Percentiles rank a stretch among this genome's conserved stretches.
phyloP scores from a whole-genome alignment of 805 yeast genomes.

The Wickerhamomyces queroliae region DNA sequence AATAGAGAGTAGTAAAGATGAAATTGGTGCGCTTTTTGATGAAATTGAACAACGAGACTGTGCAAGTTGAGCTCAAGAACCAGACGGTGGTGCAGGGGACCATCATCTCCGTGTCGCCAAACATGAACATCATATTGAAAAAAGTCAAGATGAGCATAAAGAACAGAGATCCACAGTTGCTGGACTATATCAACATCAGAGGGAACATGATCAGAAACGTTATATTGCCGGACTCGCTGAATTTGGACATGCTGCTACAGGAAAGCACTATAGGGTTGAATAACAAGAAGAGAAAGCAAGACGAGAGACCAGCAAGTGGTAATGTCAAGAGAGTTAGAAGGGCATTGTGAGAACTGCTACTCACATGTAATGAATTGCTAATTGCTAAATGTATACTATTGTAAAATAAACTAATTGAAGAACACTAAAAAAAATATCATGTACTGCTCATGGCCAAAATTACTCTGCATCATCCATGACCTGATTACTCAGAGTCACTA shows the following conservation, averaged over 20 bases:
- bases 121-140: conserved; percentile 82
- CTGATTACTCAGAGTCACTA: conserved; percentile 16
- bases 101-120: conserved; percentile 77
- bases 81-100: conserved; percentile 87
- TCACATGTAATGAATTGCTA: background rate
- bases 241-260: conserved; percentile 57
- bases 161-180: conserved; percentile 58
- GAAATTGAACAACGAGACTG: conserved; percentile 81
- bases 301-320: conserved; percentile 17
- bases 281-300: conserved; percentile 5
- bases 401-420: conserved; percentile 1
- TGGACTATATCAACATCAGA: conserved; percentile 79
- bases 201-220: conserved; percentile 87
- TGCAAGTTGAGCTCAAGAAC: conserved; percentile 86
- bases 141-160: conserved; percentile 75
- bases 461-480: conserved; percentile 3
- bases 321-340: conserved; percentile 28
- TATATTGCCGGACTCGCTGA: conserved; percentile 78
- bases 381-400: background rate
- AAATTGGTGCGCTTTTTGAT: conserved; percentile 49
- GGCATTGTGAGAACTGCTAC: conserved; percentile 16
- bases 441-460: background rate
- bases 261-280: conserved; percentile 25
- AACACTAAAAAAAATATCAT: conserved; percentile 2
- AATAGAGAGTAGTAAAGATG: conserved; percentile 1